A percentile compares a stretch with the other conserved stretches of the same genome.
These are phyloP conservation scores for Candida fluviatilis DNA, from an alignment of 805 yeast genomes.

Conservation along the genomic window DNA sequence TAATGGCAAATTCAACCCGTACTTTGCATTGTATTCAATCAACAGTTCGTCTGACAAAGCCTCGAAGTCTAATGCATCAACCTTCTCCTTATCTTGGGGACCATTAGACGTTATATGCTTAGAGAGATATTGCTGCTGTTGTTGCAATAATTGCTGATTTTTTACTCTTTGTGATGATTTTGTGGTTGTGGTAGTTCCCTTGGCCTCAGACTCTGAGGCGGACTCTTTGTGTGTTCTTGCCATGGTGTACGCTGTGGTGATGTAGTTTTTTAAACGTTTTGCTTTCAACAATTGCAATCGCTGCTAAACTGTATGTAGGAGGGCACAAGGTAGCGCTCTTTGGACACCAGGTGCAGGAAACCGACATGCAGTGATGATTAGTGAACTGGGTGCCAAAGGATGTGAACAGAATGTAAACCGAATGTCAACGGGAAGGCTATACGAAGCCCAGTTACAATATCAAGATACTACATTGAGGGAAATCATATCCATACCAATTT, in stretches of 20 bases:
- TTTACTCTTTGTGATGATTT: conserved; percentile 35
- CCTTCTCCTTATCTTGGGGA: conserved; percentile 49
- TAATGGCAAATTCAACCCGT: conserved; percentile 52
- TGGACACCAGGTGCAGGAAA: too few species aligned
- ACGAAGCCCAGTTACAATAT: too few species aligned
- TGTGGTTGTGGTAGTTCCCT: conserved; percentile 3
- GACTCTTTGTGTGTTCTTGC: conserved; percentile 24
- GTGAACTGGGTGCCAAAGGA: too few species aligned
- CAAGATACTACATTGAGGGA: too few species aligned
- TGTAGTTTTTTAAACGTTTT: background rate
- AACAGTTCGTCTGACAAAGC: conserved; percentile 58
- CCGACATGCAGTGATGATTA: too few species aligned
- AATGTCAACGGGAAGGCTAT: too few species aligned
- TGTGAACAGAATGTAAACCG: too few species aligned
- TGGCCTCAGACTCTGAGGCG: conserved; percentile 28
- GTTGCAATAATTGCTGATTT: conserved; percentile 61
- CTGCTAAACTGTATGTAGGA: too few species aligned
- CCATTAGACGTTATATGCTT: conserved; percentile 73
- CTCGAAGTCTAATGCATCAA: conserved; percentile 67
- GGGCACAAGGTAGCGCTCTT: too few species aligned
- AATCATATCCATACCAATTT: too few species aligned
- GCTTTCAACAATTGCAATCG: background rate
- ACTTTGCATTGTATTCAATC: conserved; percentile 62
- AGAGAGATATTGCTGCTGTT: conserved; percentile 63
- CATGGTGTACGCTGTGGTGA: background rate